Evolutionary conservation across 169 alveolate species (phyloP), one percentile per base, ranked within the genome.

Genomic region (Eimeria maxima): DNA sequence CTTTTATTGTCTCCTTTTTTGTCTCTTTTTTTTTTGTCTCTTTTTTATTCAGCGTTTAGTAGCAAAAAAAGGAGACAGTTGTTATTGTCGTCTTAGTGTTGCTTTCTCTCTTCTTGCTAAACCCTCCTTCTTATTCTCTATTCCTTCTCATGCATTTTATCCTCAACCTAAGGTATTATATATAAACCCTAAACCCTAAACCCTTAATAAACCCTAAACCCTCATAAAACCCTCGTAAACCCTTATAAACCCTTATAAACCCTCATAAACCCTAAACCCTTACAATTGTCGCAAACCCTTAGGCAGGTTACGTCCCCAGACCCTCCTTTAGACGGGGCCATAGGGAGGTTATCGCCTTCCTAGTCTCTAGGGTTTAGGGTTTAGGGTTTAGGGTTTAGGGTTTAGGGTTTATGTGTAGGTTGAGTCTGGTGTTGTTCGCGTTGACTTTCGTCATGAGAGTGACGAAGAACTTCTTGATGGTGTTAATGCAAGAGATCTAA

Each of bases 11-110:
- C 60, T 13, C 60, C 60, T 53, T 8, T 53, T 13, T 57, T 24
- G 4, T 57, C 22, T 3, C 18, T 5, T 57, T 5, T 57, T 14
- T 7, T 14, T 22, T 7, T 76, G 5, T 44, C 14, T 76, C 47
- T 42, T 38, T 10, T 22, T 81, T 8, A 3, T 22, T 4, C 84
- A 97, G 96, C 96, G 98, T 45, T 90, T 97, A 33, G 94, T 96
- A 50, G 98, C 98, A n/a, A 84, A 63, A 42, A 97, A 95, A 14
- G 95, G 97, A n/a, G 97, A 97, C 33, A 84, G 74, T 33, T 65
- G 91, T 18, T 97, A 97, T 84, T 97, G 98, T 14, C 97, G 97
- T 6, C 95, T 97, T 81, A 97, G 98, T 45, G 98, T 97, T 6
- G 97, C 97, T 27, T 84, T 84, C 42, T 6, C 71, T 50, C 45